Evolutionary conservation across 2,329 filamentous ascomycete genomes (phyloP), one percentile per base, ranked within the genome.

Genomic region (Scedosporium boydii): DNA sequence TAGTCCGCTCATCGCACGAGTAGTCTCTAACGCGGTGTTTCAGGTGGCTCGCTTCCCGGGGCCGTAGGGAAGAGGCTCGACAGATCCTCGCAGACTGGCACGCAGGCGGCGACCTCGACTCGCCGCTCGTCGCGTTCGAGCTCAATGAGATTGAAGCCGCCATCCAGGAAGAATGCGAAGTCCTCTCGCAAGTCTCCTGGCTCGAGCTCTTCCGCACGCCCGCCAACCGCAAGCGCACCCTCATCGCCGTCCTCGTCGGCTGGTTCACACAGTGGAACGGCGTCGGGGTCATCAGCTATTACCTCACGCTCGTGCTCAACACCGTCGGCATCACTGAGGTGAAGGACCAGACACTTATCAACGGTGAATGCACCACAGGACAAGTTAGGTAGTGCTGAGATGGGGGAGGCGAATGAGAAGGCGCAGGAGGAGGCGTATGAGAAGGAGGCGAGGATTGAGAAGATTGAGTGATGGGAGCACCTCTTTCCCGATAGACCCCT

Each of bases 71-170:
- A n/a, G 59, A 64, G 29, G 63, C 65, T 0, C 44, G 29, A 6
- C 29, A 64, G 1, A 70, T 74, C 23, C 64, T 79, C 0, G 71
- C 71, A 21, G 75, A 74, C 46, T 79, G 77, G 64, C 78, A 80
- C 61, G 74, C 73, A 7, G 74, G 77, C 63, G 78, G 77, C 5
- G 73, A 80, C 62, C 64, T 64, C 38, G 68, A 64, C 57, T 68
- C 60, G 34, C 66, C 53, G n/a, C 66, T 66, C 4, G 69, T 67
- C 44, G 64, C 60, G 10, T 69, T 67, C 62, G 70, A 69, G 67
- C 69, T 71, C 61, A 63, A 66, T 7, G 69, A 74, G 63, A 74
- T 74, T 66, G 60, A 72, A 63, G 41, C 63, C 62, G 63, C 67
- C 60, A 60, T 72, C 60, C 62, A 68, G 65, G 60, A 70, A 63